Conservation (phyloP, 208 protist species). For the Phytomonas serpens region DNA sequence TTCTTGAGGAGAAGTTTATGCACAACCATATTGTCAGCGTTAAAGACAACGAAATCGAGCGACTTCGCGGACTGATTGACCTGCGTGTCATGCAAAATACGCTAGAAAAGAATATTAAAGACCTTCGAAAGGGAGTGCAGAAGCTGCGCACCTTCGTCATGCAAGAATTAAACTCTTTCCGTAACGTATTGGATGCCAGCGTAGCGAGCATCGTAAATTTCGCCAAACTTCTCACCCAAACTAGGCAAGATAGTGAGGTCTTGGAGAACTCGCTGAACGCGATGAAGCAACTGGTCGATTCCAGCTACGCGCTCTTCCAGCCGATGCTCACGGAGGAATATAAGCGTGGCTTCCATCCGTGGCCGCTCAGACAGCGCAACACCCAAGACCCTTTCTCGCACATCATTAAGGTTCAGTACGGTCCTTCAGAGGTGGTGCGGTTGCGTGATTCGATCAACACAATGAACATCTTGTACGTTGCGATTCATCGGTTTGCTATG, state of each 20-base stretch:
- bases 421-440: conserved; percentile 37
- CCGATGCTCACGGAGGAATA: conserved; percentile 83
- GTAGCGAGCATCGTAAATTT: conserved; percentile 42
- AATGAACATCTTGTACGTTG: conserved; percentile 59
- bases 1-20: conserved; percentile 33
- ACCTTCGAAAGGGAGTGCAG: conserved; percentile 40
- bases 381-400: conserved; percentile 64
- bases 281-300: conserved; percentile 50
- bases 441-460: conserved; percentile 57
- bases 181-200: conserved; percentile 32
- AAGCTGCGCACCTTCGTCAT: conserved; percentile 24
- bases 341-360: conserved; percentile 78
- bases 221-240: conserved; percentile 40
- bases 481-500: conserved; percentile 52
- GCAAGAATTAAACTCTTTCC: conserved; percentile 45
- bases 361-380: conserved; percentile 81
- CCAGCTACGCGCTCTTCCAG: conserved; percentile 42
- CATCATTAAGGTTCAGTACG: conserved; percentile 62
- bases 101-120: conserved; percentile 23
- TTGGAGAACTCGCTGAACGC: conserved; percentile 46
- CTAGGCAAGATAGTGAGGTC: conserved; percentile 45
- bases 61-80: conserved; percentile 56
- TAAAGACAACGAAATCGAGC: conserved; percentile 60
- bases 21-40: conserved; percentile 29
- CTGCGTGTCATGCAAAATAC: conserved; percentile 23